phyloP scores from a whole-genome alignment of 164 flowering plant species.

The Hamamelis virginiana region DNA sequence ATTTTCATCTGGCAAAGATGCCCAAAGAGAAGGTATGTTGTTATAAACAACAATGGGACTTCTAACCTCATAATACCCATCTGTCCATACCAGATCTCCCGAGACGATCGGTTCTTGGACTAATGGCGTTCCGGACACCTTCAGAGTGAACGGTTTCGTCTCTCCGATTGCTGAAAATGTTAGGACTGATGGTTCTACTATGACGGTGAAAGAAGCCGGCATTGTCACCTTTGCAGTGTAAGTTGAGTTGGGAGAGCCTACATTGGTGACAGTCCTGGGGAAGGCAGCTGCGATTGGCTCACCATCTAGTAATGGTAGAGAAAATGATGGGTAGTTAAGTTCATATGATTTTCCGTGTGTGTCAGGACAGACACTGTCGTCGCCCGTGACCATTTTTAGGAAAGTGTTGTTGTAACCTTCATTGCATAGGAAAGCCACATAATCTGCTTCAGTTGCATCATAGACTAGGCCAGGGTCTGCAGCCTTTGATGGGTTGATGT shows the following conservation, averaged over 20 bases:
- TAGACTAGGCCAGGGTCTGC: slow-evolving; percentile 19
- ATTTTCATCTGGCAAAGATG: background rate
- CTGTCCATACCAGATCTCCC: background rate
- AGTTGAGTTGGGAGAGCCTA: slow-evolving; percentile 2
- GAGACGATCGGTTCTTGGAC: background rate
- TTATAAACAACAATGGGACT: background rate
- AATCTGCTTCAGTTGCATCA: slow-evolving; percentile 8
- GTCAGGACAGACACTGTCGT: background rate
- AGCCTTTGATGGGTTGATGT: slow-evolving; percentile 11
- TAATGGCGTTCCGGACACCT: background rate
- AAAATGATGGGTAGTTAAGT: slow-evolving; percentile 16
- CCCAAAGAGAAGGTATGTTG: background rate
- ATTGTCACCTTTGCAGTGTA: background rate
- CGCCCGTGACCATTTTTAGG: background rate
- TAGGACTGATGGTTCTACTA: background rate
- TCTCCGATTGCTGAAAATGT: background rate
- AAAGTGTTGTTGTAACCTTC: background rate
- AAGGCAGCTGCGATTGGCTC: background rate
- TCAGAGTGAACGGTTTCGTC: background rate
- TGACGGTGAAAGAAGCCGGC: background rate
- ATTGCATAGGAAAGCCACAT: slow-evolving; percentile 14
- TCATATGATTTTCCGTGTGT: background rate
- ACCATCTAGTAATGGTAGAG: background rate
- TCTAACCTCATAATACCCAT: background rate
- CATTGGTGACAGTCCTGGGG: slow-evolving; percentile 6